Evolutionary conservation across 176 grass and related monocot species (phyloP), one percentile per base, ranked within the genome.

Genomic region (Dactylis glomerata): DNA sequence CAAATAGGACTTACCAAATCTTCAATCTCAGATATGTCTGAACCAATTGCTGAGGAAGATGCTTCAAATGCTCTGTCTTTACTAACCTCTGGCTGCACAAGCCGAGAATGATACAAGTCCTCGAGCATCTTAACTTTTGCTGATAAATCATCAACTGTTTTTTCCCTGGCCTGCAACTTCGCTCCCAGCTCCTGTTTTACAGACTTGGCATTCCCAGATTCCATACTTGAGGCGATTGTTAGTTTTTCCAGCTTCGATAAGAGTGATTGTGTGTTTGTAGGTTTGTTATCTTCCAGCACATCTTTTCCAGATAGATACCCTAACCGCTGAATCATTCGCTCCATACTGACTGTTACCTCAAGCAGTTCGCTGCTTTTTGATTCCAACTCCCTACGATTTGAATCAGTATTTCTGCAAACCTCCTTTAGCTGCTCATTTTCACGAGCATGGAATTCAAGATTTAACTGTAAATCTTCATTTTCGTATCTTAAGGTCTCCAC

Each of bases 161-260:
- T 93, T 79, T 98, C 96, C 81, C 86, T 87, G 34, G 73, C 90
- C 62, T 95, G 87, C 59, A 98, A 86, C 50, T 98, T 98, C 42
- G 78, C 81, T 93, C 77, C 93, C 83, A 95, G 80, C 64, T 98
- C 96, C 78, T 92, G 91, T 81, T 90, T 90, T 81, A 72, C 80
- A 77, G 91, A 95, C 76, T 93, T 98, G 32, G 83, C 89, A 87
- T 85, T 98, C 68, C 89, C 89, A 81, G 84, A 88, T 67, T 95
- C 96, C 24, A 63, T 71, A 49, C 32, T 82, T 79, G 90, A 87
- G 24, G 91, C 49, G 42, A 93, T 88, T 82, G 86, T 67, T 85
- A 93, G 79, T 92, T 92, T 98, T 86, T 98, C 96, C 63, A 98
- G 83, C 81, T 92, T 89, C 30, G 89, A 89, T 84, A 94, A 79